Evolutionary conservation across 2,329 filamentous ascomycete genomes (phyloP).

Genomic region (Sclerotinia glacialis): DNA sequence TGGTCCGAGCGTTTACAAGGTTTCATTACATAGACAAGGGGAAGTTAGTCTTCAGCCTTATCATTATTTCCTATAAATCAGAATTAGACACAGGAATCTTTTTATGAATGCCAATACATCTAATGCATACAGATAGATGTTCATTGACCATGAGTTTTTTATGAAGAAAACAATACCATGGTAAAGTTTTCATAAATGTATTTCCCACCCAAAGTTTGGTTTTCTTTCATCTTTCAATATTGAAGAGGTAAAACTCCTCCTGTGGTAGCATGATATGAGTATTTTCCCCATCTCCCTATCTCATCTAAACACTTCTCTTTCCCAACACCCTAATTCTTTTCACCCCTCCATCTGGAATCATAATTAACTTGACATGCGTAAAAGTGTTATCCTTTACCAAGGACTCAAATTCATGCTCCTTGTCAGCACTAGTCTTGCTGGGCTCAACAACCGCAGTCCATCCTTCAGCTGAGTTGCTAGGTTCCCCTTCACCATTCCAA

Average conservation of each 20-base stretch:
- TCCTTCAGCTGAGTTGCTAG: conserved; percentile 52
- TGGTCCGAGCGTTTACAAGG: conserved; percentile 18
- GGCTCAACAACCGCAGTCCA: conserved; percentile 67
- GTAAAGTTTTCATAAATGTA: background rate
- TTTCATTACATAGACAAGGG: too few relatives aligned
- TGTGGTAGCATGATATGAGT: background rate
- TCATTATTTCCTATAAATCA: background rate
- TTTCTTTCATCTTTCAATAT: too few relatives aligned
- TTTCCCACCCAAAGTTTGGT: background rate
- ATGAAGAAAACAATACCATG: too few relatives aligned
- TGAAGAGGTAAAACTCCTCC: background rate
- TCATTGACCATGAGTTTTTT: too few relatives aligned
- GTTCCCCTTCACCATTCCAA: conserved; percentile 54
- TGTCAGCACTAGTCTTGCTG: conserved; percentile 68
- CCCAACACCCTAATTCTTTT: conserved; percentile 81
- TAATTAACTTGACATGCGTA: conserved; percentile 78
- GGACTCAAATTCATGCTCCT: conserved; percentile 64
- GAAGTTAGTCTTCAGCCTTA: conserved; percentile 4
- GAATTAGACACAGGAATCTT: background rate
- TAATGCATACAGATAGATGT: background rate
- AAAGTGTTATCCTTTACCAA: conserved; percentile 58
- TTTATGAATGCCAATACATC: background rate
- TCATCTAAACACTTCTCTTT: conserved; percentile 44
- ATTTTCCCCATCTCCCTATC: background rate
- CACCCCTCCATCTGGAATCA: conserved; percentile 90